Evolutionary conservation across 2,329 filamentous ascomycete species (phyloP), one percentile per base, ranked within the genome.

Genomic region (Ramularia collo-cygni): DNA sequence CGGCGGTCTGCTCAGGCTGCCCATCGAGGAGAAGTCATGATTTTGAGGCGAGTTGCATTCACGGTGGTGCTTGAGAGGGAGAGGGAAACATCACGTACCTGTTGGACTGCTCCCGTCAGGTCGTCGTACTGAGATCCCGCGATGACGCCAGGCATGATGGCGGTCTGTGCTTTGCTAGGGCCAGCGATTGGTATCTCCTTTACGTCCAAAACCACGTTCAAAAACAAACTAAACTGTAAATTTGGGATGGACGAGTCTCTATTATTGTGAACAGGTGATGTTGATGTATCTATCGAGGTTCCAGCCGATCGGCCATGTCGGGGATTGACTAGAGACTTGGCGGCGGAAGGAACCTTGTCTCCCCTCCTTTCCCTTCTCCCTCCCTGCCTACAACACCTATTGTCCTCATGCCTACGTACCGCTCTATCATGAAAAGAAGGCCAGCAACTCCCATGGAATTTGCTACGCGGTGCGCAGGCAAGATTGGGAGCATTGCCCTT

Each of bases 81-180:
- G 8, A 8, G 12, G 13, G 19, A 19, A 10, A 33, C 10, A 19
- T 16, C 16, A 43, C 59, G 46, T 62, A 72, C 69, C 64, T 72
- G 69, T 56, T 71, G 69, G 37, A 71, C 69, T 14, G 69, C 66
- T 35, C 63, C 54, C 38, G 64, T 66, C 33, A 72, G 56, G 53
- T 71, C 69, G 60, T 72, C 68, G 34, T 65, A 60, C 18, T 62
- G 62, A 47, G 71, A 67, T 39, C 40, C 44, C 4, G 48, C 38
- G 34, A 70, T 54, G 10, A 63, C 39, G 9, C 60, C 59, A 12
- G 62, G 61, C 62, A 64, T 63, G 9, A 35, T 50, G 8, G 30
- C 30, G 30, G 8, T 18, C 15, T 16, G 30, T 18, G 15, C 30
- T n/a, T 12, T 19, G 14, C 14, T 17, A 8, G n/a, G 15, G 14